Evolutionary conservation across 208 protist species (phyloP).

Genomic region (Leishmania braziliensis): DNA sequence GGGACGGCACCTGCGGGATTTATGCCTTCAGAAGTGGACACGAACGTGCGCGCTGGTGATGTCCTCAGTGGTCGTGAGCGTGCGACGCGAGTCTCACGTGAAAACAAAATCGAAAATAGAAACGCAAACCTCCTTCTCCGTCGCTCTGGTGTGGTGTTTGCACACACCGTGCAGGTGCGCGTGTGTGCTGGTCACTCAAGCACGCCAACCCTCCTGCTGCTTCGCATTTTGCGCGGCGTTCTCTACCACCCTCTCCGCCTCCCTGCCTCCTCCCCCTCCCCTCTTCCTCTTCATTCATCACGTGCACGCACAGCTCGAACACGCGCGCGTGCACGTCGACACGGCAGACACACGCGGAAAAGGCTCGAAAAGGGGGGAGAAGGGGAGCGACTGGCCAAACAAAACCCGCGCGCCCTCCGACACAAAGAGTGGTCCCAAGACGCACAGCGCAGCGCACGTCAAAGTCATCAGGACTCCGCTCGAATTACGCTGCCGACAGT

Average conservation of each 20-base stretch:
- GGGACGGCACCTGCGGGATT: neutral
- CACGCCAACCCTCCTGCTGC: neutral
- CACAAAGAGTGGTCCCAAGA: neutral
- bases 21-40: neutral
- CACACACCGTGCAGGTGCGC: neutral
- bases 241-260: neutral
- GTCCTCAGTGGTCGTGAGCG: neutral
- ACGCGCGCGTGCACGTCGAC: neutral
- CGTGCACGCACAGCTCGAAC: neutral
- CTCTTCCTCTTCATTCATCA: neutral
- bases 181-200: neutral
- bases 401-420: neutral
- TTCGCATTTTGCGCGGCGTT: neutral
- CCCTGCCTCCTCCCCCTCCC: neutral
- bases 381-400: no score
- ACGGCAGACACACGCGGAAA: neutral
- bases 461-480: neutral
- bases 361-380: neutral
- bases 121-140: neutral
- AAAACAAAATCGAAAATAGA: neutral
- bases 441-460: neutral
- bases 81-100: neutral
- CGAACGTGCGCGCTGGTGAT: neutral
- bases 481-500: neutral
- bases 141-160: neutral